Base-by-base conservation (phyloP, 176 grass and related monocot genomes). In the Zoysia pacifica region DNA sequence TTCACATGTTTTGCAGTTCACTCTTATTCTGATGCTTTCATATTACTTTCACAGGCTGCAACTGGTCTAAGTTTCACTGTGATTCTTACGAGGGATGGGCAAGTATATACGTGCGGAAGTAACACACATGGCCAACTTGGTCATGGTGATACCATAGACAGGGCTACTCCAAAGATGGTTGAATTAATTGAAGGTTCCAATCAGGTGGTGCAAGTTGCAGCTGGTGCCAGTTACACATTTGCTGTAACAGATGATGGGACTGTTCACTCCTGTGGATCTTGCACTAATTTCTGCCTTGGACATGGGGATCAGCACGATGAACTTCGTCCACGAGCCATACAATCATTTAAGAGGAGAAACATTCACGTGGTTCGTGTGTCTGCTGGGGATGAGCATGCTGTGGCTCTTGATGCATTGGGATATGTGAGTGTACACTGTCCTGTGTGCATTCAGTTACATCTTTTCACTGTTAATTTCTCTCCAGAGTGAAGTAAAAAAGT, bases 41-140 rank as follows among this genome's bases (percentile, higher is more conserved):
- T 73, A 11, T 82, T 64, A 19, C 40, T 51, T 82, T 75, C 45
- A 59, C 84, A 96, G 97, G 97, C 88, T 48, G 90, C 97, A 13
- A 93, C 93, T 76, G 97, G 93, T 65, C 69, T 96, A 83, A 99
- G 90, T 86, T 99, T 91, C 81, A 99, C 93, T 42, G 88, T 91
- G 38, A 89, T 96, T 73, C 90, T 99, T 87, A 90, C 97, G 78
- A 80, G 63, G 61, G 53, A 83, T 38, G 97, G 90, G 2, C 86
- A 86, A 80, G 88, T 96, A n/a, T 93, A 96, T 84, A 91, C 97
- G 0, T 99, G 90, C 66, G 97, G 97, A 77, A 99, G 90, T 82
- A 99, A 99, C 39, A 79, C 93, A 62, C 97, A 99, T 80, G 97
- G 97, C 43, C 97, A 99, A 76, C 97, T 99, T 79, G 97, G 97